A percentile compares a stretch with the other conserved stretches of the same genome.
Conservation (phyloP, 2,329 filamentous ascomycete genomes). For the Exophiala viscosa region DNA sequence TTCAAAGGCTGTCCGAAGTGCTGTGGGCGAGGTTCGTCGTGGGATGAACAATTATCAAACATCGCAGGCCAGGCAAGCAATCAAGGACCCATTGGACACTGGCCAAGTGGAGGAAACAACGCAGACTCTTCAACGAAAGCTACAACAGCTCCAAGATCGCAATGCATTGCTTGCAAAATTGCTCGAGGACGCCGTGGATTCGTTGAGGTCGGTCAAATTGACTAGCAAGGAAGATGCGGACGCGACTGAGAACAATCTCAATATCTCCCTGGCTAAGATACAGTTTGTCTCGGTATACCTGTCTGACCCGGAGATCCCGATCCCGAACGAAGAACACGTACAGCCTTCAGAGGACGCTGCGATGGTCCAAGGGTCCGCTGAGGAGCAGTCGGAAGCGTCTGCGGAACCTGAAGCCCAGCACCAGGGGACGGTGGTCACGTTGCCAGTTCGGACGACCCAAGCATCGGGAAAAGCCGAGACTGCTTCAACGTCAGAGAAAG, state of each 20-base stretch:
- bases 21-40: slow-evolving; percentile 44
- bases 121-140: slow-evolving; percentile 21
- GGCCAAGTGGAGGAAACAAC: slow-evolving; percentile 2
- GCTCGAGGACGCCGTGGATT: slow-evolving; percentile 40
- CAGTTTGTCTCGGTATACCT: slow-evolving; percentile 44
- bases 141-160: slow-evolving; percentile 38
- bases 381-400: not conserved
- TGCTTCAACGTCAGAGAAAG: not conserved
- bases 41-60: slow-evolving; percentile 47
- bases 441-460: not conserved
- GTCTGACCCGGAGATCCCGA: slow-evolving; percentile 37
- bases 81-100: slow-evolving; percentile 8
- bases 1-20: slow-evolving; percentile 47
- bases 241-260: slow-evolving; percentile 32
- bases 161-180: slow-evolving; percentile 41
- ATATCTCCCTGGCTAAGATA: slow-evolving; percentile 38
- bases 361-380: not conserved
- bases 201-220: slow-evolving; percentile 37
- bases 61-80: slow-evolving; percentile 27
- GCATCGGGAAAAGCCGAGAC: not conserved
- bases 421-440: not conserved
- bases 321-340: slow-evolving; percentile 13
- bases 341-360: not conserved
- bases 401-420: not conserved
- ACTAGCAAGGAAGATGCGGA: slow-evolving; percentile 20